These are phyloP conservation scores for Rhizopus microsporus DNA, from an alignment of 371 early-diverging fungal species.

Conservation along the genomic window DNA sequence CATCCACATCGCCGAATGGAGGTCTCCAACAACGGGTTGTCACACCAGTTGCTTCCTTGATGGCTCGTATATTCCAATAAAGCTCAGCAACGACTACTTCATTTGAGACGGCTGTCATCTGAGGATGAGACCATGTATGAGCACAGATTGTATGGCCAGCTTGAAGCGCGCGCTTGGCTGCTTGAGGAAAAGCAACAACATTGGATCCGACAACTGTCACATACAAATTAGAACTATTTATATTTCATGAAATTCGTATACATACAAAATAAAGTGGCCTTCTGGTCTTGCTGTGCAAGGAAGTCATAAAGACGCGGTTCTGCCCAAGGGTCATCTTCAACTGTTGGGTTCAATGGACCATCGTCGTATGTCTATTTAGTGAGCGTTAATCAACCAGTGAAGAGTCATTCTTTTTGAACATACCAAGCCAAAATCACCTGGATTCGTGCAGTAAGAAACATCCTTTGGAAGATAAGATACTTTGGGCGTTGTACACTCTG, in stretches of 20 bases:
- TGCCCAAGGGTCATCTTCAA: conserved; percentile 19
- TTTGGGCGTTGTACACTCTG: conserved; percentile 21
- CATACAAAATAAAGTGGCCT: conserved; percentile 29
- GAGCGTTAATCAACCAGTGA: background rate
- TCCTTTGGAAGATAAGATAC: conserved; percentile 20
- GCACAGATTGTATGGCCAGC: conserved; percentile 46
- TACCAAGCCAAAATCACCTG: conserved; percentile 28
- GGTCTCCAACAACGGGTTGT: conserved; percentile 57
- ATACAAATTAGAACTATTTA: background rate
- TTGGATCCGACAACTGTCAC: conserved; percentile 46
- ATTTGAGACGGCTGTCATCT: conserved; percentile 45
- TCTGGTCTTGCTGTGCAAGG: conserved; percentile 21
- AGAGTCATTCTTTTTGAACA: background rate
- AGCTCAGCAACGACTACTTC: conserved; percentile 49
- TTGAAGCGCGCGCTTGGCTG: conserved; percentile 39
- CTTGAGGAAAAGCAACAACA: conserved; percentile 38
- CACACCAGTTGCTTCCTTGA: conserved; percentile 53
- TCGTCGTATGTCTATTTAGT: conserved; percentile 28
- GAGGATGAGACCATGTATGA: conserved; percentile 57
- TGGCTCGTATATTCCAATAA: conserved; percentile 47
- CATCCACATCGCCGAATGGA: conserved; percentile 52
- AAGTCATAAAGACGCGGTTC: conserved; percentile 34
- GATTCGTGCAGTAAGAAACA: conserved; percentile 17
- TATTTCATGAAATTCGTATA: background rate
- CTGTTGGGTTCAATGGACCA: conserved; percentile 24